phyloP scores from a whole-genome alignment of 345 rosid species.

The Erysimum cheiranthoides region DNA sequence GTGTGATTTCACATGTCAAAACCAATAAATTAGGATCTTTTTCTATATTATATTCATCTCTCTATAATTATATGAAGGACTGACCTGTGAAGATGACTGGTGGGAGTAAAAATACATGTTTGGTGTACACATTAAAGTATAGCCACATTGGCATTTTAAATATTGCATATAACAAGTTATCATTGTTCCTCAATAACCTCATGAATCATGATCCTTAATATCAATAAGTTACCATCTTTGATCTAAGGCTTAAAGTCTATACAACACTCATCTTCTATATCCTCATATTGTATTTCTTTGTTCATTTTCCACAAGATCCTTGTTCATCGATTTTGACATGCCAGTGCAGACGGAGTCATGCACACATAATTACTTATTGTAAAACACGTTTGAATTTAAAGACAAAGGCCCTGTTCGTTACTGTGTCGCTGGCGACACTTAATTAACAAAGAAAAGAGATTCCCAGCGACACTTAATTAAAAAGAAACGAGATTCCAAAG shows the following conservation, averaged over 20 bases:
- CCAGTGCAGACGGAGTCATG: constrained; percentile 12
- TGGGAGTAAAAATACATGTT: neutral
- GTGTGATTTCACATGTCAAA: constrained; percentile 13
- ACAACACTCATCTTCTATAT: no score
- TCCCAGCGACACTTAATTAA: no score
- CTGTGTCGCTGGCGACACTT: no score
- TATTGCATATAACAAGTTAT: neutral
- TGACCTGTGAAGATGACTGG: neutral
- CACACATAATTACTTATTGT: neutral
- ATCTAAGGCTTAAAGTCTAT: no score
- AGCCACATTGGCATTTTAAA: neutral
- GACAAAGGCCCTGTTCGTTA: no score
- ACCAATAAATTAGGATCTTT: constrained; percentile 6
- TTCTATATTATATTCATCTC: constrained; percentile 3
- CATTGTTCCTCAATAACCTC: neutral
- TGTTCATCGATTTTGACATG: constrained; percentile 16
- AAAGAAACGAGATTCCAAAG: no score
- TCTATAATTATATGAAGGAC: neutral
- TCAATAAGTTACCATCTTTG: no score
- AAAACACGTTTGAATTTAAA: neutral
- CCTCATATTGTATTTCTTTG: neutral
- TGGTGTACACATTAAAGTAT: neutral
- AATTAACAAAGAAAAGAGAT: no score
- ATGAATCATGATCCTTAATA: neutral
- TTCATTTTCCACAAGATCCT: no score